Conservation (phyloP, 208 protist genomes). For the Porcisia deanei region DNA sequence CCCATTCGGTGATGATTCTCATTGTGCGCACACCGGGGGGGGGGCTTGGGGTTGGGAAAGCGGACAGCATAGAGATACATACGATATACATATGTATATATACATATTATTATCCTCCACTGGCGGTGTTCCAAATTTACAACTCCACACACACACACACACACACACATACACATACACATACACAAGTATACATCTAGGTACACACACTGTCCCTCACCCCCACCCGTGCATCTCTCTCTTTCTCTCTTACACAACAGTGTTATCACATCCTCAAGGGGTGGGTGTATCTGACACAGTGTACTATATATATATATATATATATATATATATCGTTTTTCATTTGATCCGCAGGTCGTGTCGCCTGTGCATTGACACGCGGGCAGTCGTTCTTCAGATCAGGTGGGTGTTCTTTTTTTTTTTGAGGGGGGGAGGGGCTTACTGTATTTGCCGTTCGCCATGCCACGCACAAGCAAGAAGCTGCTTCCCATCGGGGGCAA, state of each 20-base stretch:
- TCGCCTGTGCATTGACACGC: background rate
- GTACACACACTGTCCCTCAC: too few species aligned
- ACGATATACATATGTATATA: too few species aligned
- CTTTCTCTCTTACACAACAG: background rate
- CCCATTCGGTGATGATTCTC: background rate
- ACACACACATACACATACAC: background rate
- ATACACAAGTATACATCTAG: background rate
- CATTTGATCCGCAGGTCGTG: background rate
- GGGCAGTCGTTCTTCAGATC: background rate
- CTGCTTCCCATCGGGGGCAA: conserved; percentile 64
- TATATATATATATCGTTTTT: background rate
- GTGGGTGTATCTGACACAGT: too few species aligned
- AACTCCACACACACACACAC: too few species aligned
- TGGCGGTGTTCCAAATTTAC: too few species aligned
- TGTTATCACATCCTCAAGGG: too few species aligned
- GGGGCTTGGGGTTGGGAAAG: background rate
- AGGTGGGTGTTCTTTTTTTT: background rate
- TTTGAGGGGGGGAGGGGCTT: background rate
- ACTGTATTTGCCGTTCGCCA: conserved; percentile 5
- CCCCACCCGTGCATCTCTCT: background rate
- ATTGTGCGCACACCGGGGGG: background rate
- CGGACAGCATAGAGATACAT: background rate
- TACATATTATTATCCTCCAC: too few species aligned
- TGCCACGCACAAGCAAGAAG: conserved; percentile 27
- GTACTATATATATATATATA: background rate